Conservation (phyloP, 768 basidiomycete genomes). For the Solioccasus polychromus region DNA sequence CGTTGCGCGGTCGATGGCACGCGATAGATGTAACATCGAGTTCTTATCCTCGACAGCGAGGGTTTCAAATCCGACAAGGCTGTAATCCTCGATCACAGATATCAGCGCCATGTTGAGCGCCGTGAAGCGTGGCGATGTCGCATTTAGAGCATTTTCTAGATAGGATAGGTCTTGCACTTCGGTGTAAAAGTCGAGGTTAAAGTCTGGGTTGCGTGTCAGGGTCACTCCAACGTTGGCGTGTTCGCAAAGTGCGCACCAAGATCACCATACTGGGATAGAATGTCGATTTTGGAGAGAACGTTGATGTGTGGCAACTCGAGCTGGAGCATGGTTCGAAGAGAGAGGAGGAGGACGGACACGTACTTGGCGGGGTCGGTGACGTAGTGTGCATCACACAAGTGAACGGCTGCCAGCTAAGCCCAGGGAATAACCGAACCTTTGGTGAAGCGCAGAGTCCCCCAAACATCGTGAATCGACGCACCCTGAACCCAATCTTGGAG, state of each 20-base stretch:
- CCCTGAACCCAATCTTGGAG: conserved; percentile 77
- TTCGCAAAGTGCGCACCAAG: conserved; percentile 55
- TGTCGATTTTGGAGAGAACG: conserved; percentile 92
- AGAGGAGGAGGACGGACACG: conserved; percentile 86
- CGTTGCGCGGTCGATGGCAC: conserved; percentile 83
- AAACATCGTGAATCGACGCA: conserved; percentile 43
- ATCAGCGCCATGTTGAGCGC: conserved; percentile 88
- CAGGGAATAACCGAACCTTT: too few species aligned
- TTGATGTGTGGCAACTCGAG: conserved; percentile 98
- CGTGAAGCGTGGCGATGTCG: conserved; percentile 64
- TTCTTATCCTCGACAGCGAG: conserved; percentile 97
- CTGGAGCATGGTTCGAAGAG: conserved; percentile 96
- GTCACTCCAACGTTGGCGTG: not conserved
- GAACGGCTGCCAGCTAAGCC: conserved; percentile 94
- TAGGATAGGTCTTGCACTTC: conserved; percentile 95
- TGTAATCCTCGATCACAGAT: conserved; percentile 90
- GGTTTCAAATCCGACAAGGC: conserved; percentile 93
- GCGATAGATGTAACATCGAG: conserved; percentile 89
- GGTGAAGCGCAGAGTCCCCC: too few species aligned
- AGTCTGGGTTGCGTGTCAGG: conserved; percentile 51
- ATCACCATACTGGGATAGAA: conserved; percentile 87
- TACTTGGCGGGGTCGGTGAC: conserved; percentile 96
- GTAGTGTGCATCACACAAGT: conserved; percentile 96
- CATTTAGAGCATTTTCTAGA: conserved; percentile 70
- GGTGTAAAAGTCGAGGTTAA: conserved; percentile 97